Evolutionary conservation across 2,329 filamentous ascomycete species (phyloP), one percentile per base, ranked within the genome.

Genomic region (Stachybotrys chartarum): DNA sequence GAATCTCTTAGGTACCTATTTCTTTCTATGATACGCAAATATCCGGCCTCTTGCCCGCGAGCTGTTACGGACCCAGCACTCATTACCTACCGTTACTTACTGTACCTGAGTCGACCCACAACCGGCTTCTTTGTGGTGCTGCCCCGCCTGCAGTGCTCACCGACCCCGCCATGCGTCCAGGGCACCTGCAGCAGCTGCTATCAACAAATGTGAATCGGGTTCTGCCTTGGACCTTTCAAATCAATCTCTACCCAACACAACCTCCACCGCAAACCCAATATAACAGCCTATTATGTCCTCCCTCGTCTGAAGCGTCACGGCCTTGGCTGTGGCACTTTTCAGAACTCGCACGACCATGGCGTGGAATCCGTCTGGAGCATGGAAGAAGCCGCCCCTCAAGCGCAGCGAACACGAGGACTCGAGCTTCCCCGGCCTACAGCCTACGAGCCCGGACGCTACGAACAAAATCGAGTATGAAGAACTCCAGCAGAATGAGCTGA

Each of bases 401-500:
- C 60, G 68, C 56, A 65, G 69, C 60, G 73, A 73, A 51, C 72
- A 74, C 60, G 70, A 77, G 70, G 71, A 79, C 64, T 69, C 78
- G 66, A 79, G 71, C 64, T 80, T 80, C 61, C 77, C 80, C 56
- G 79, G 77, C 58, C 75, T 81, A 60, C 74, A 73, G 61, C 70
- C 74, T 60, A 65, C 69, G 56, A 72, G 72, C 62, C 68, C 73
- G 57, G 69, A 75, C 56, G 63, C 72, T 51, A 66, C 68, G 48
- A 66, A 72, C 52, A 81, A 75, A 62, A 80, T 80, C 16, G 76
- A 91, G 66, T 96, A 97, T 74, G 83, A 86, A 60, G 88, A 95
- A 72, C 84, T 89, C 39, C 94, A 97, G 73, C 80, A 88, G 65
- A 89, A 96, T 68, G 94, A 97, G 74, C 79, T 96, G 56, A 83